Percentiles rank a stretch among this genome's conserved stretches.
Evolutionary conservation across 2,329 filamentous ascomycete genomes (phyloP).

Genomic region (Neofusicoccum laricinum): DNA sequence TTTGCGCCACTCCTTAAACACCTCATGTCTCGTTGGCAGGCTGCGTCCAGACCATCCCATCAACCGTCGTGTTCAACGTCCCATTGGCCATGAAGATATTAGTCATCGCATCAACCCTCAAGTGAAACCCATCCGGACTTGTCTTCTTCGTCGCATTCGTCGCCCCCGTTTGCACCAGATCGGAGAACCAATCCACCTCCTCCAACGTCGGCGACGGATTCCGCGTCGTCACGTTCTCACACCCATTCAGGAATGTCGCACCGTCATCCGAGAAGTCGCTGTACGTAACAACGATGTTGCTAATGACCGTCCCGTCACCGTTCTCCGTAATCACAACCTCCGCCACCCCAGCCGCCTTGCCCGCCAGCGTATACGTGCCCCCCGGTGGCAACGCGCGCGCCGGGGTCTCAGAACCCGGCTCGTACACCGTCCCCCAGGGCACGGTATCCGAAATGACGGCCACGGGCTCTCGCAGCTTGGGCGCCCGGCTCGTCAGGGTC

Average conservation of each 20-base stretch:
- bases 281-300: conserved; percentile 36
- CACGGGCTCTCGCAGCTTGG: conserved; percentile 22
- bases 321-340: conserved; percentile 21
- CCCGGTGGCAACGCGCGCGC: not conserved
- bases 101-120: conserved; percentile 37
- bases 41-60: conserved; percentile 38
- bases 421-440: conserved; percentile 36
- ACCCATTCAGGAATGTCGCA: conserved; percentile 30
- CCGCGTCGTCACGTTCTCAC: conserved; percentile 33
- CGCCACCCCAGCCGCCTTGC: conserved; percentile 19
- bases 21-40: conserved; percentile 33
- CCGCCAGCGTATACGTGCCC: conserved; percentile 21
- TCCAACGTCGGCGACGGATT: conserved; percentile 24
- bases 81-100: conserved; percentile 45
- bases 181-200: conserved; percentile 39
- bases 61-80: conserved; percentile 37
- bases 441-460: conserved; percentile 28
- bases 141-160: conserved; percentile 38
- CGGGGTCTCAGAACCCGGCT: conserved; percentile 19
- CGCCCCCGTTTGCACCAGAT: conserved; percentile 35
- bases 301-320: conserved; percentile 13
- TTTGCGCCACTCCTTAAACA: too few species aligned
- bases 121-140: conserved; percentile 37
- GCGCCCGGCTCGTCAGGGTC: conserved; percentile 32
- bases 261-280: conserved; percentile 39